These are phyloP conservation scores for Paecilomyces sp. DNA, from an alignment of 2,329 filamentous ascomycete genomes.

Conservation along the genomic window DNA sequence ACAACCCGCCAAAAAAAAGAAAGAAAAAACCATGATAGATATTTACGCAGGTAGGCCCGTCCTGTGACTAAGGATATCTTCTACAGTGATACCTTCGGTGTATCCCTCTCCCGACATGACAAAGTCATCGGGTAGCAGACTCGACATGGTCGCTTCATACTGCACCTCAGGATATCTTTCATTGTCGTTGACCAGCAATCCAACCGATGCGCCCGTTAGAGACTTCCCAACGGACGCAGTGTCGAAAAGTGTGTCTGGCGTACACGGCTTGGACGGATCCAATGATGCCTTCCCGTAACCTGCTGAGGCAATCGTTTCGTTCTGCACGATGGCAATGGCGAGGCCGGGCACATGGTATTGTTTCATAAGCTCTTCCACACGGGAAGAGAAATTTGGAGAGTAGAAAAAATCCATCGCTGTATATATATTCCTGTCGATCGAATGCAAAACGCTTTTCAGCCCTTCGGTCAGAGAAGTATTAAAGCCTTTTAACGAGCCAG, in stretches of 20 bases:
- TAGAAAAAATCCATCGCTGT: conserved; percentile 7
- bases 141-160: conserved; percentile 43
- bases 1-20: conserved; percentile 7
- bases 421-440: conserved; percentile 13
- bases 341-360: conserved; percentile 14
- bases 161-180: conserved; percentile 27
- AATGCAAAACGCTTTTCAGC: too few relatives aligned
- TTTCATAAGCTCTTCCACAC: conserved; percentile 7
- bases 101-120: conserved; percentile 41
- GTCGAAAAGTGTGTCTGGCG: conserved; percentile 17
- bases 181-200: conserved; percentile 38
- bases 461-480: too few relatives aligned
- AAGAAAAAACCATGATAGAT: neutral
- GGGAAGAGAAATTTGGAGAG: conserved; percentile 2
- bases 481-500: too few relatives aligned
- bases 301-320: neutral
- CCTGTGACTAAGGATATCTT: conserved; percentile 49
- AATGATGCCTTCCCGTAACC: conserved; percentile 13
- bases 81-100: conserved; percentile 45
- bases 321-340: conserved; percentile 11
- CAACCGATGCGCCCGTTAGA: conserved; percentile 18
- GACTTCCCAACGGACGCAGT: conserved; percentile 17
- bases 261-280: conserved; percentile 9
- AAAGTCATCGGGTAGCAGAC: conserved; percentile 47
- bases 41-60: conserved; percentile 45